phyloP scores from a whole-genome alignment of 495 filamentous ascomycete genomes.

The Daldinia grandis region DNA sequence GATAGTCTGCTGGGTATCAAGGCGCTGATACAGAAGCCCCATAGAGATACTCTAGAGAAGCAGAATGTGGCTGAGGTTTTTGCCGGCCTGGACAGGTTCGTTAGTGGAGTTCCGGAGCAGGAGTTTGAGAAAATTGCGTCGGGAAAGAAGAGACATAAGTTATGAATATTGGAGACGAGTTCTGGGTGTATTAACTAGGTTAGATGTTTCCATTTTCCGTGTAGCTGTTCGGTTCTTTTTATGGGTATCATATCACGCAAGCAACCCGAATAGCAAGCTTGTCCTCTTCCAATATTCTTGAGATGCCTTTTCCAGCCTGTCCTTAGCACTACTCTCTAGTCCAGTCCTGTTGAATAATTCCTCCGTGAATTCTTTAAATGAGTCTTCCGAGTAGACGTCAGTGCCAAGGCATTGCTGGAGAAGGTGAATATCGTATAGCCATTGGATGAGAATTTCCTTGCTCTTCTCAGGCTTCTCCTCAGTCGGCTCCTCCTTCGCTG shows the following conservation, averaged over 20 bases:
- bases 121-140: constrained; percentile 74
- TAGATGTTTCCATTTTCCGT: neutral
- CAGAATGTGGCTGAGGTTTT: constrained; percentile 86
- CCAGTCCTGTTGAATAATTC: constrained; percentile 58
- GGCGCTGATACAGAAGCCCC: constrained; percentile 78
- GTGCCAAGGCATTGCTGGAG: constrained; percentile 58
- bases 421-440: constrained; percentile 79
- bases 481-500: constrained; percentile 9
- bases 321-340: constrained; percentile 52
- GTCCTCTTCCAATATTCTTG: constrained; percentile 84
- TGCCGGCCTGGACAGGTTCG: constrained; percentile 81
- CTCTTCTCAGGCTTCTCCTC: constrained; percentile 40
- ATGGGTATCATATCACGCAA: constrained; percentile 50
- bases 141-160: constrained; percentile 80
- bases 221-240: neutral
- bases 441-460: constrained; percentile 71
- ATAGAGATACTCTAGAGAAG: constrained; percentile 73
- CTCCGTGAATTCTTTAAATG: constrained; percentile 56
- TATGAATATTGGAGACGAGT: constrained; percentile 56
- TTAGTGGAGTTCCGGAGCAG: constrained; percentile 79
- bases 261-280: constrained; percentile 72
- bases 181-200: constrained; percentile 3
- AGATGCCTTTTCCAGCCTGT: constrained; percentile 63
- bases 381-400: constrained; percentile 43
- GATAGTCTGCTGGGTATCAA: constrained; percentile 86